Evolutionary conservation across 208 protist species (phyloP).

Genomic region (Crithidia sp.): DNA sequence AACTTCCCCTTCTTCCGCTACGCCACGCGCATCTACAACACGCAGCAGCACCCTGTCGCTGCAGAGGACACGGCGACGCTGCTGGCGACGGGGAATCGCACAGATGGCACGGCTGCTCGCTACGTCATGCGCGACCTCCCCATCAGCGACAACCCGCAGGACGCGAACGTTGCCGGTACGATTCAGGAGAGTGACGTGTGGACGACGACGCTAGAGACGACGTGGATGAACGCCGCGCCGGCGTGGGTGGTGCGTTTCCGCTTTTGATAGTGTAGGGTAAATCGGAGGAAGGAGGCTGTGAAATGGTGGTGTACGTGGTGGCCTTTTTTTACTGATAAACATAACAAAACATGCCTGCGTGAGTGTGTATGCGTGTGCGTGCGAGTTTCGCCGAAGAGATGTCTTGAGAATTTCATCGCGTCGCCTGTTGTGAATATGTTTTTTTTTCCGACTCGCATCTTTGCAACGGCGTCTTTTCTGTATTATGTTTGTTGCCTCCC

Average conservation of each 20-base stretch:
- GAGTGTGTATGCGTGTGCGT: too few relatives aligned
- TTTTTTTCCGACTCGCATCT: too few relatives aligned
- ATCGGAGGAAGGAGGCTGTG: conserved; percentile 2
- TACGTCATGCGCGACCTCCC: conserved; percentile 16
- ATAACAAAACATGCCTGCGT: too few relatives aligned
- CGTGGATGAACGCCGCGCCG: conserved; percentile 76
- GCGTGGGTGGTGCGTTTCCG: conserved; percentile 65
- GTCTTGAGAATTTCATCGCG: too few relatives aligned
- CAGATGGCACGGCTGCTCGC: conserved; percentile 21
- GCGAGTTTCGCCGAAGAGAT: too few relatives aligned
- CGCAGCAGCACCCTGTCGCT: conserved; percentile 13
- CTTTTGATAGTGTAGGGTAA: conserved; percentile 18
- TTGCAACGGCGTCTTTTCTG: too few relatives aligned
- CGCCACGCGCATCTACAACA: conserved; percentile 35
- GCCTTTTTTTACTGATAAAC: too few relatives aligned
- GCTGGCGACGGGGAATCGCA: conserved; percentile 24
- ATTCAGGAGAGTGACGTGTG: conserved; percentile 31
- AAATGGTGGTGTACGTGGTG: too few relatives aligned
- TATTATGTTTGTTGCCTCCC: not conserved
- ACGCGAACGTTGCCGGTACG: not conserved
- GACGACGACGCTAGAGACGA: conserved; percentile 50
- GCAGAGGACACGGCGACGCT: conserved; percentile 27
- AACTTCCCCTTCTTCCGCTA: conserved; percentile 69
- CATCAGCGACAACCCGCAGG: conserved; percentile 1
- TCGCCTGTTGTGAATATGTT: too few relatives aligned